Conservation (phyloP, 495 filamentous ascomycete genomes). For the Hypoxylon perforatum region DNA sequence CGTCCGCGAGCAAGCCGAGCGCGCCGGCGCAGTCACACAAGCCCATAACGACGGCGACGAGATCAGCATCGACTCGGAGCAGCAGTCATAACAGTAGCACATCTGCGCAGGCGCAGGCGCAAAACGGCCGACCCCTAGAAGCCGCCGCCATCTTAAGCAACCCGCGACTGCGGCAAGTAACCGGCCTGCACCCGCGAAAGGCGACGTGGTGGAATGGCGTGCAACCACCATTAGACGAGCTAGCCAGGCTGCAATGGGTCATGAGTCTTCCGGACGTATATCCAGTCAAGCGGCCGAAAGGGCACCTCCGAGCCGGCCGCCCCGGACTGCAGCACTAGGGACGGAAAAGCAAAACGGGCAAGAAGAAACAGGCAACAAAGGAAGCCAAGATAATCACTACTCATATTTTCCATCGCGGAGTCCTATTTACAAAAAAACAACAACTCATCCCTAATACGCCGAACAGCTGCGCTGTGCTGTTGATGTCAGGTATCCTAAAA, state of each 20-base stretch:
- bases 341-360: too few species aligned
- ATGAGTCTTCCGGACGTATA: conserved; percentile 29
- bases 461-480: conserved; percentile 15
- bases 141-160: conserved; percentile 29
- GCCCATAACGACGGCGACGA: conserved; percentile 2
- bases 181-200: conserved; percentile 34
- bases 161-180: conserved; percentile 37
- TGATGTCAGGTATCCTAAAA: conserved; percentile 20
- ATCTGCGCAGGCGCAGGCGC: background rate
- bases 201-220: conserved; percentile 16
- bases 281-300: conserved; percentile 33
- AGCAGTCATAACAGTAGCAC: background rate
- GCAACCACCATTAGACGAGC: conserved; percentile 19
- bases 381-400: conserved; percentile 6
- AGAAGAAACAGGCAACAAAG: too few species aligned
- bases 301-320: conserved; percentile 15
- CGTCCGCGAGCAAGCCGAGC: conserved; percentile 1
- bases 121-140: conserved; percentile 21
- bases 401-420: conserved; percentile 12
- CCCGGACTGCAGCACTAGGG: background rate
- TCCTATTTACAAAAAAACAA: conserved; percentile 5
- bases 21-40: background rate
- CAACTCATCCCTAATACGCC: conserved; percentile 16
- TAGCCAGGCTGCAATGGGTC: conserved; percentile 29
- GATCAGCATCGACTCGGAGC: background rate